phyloP scores from a whole-genome alignment of 768 basidiomycete genomes.

The Panaeolus cyanescens region DNA sequence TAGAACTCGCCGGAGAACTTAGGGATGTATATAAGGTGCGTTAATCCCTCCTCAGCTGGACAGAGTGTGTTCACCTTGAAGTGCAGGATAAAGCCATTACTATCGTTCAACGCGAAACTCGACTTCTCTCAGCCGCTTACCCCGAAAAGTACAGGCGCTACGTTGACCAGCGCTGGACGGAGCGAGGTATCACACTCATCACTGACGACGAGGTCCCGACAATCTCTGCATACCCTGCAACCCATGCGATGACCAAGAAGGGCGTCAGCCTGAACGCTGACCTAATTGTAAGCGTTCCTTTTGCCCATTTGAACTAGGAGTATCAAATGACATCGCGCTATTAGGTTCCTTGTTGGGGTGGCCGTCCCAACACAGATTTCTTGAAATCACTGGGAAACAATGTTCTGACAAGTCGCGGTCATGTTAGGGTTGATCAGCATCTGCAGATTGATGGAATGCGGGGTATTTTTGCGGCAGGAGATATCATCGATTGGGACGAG shows the following conservation, averaged over 20 bases:
- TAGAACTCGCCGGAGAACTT: not conserved
- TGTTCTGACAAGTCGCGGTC: conserved; percentile 39
- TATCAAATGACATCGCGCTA: not conserved
- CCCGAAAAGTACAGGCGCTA: conserved; percentile 51
- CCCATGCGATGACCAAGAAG: conserved; percentile 18
- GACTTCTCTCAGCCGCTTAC: conserved; percentile 57
- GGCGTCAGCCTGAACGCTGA: conserved; percentile 21
- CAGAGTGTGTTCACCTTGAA: too few species aligned
- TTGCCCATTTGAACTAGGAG: not conserved
- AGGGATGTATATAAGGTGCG: not conserved
- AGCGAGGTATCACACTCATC: conserved; percentile 49
- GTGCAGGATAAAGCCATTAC: conserved; percentile 54
- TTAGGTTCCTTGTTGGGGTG: conserved; percentile 40
- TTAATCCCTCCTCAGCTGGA: too few species aligned
- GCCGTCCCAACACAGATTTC: conserved; percentile 50
- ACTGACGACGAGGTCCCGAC: conserved; percentile 54
- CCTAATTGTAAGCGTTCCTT: conserved; percentile 19
- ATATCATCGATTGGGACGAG: conserved; percentile 63
- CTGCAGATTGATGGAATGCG: conserved; percentile 53
- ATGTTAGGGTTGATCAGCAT: conserved; percentile 53
- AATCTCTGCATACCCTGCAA: conserved; percentile 16
- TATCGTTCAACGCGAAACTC: conserved; percentile 53
- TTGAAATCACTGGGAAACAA: conserved; percentile 42
- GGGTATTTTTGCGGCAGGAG: conserved; percentile 65
- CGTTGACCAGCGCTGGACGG: conserved; percentile 40